These are phyloP conservation scores for Ceratonia siliqua DNA, from an alignment of 306 rosid species.

Conservation along the genomic window DNA sequence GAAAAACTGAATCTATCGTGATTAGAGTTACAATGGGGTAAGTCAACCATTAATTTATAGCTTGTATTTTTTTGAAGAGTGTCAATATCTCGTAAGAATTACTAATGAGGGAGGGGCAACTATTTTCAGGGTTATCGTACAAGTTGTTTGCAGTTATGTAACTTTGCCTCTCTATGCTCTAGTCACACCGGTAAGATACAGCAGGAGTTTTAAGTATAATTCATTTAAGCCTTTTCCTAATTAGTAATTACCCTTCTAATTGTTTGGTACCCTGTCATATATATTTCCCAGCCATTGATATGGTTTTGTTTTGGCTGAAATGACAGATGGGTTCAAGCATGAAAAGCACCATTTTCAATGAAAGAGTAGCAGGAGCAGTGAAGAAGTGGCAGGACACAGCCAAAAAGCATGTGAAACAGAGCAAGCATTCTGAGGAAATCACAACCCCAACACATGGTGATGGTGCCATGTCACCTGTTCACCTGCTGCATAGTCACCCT, in stretches of 20 bases:
- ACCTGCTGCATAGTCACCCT: slow-evolving; percentile 51
- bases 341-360: slow-evolving; percentile 68
- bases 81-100: too few relatives aligned
- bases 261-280: too few relatives aligned
- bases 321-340: slow-evolving; percentile 73
- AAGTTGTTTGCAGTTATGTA: slow-evolving; percentile 78
- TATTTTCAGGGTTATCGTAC: slow-evolving; percentile 66
- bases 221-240: background rate
- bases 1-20: slow-evolving; percentile 38
- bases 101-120: slow-evolving; percentile 12
- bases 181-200: slow-evolving; percentile 73
- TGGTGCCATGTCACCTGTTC: slow-evolving; percentile 73
- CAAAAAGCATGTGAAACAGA: slow-evolving; percentile 44
- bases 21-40: slow-evolving; percentile 68
- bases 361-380: slow-evolving; percentile 56
- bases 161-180: slow-evolving; percentile 91
- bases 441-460: slow-evolving; percentile 58
- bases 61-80: too few relatives aligned
- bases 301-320: background rate
- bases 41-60: too few relatives aligned
- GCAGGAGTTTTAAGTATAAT: too few relatives aligned
- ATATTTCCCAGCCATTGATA: slow-evolving; percentile 11
- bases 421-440: slow-evolving; percentile 31
- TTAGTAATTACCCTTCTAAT: too few relatives aligned
- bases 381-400: slow-evolving; percentile 62